These are phyloP conservation scores for Boletus putidus DNA, from an alignment of 1,284 basidiomycete species.

Conservation along the genomic window DNA sequence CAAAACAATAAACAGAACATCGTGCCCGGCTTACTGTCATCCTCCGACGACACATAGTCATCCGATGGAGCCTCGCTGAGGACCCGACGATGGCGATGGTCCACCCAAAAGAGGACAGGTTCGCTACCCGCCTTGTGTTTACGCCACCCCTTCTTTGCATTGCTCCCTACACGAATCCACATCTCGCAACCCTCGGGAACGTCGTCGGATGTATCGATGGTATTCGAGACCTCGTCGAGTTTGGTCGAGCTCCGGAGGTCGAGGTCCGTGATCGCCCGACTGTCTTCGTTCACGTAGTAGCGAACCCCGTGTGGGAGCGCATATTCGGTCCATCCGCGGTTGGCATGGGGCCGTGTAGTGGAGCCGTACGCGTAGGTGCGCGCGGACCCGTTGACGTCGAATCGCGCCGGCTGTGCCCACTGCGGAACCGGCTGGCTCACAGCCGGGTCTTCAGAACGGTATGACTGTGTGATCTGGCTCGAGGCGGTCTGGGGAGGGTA, in stretches of 20 bases:
- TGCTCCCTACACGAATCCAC: constrained; percentile 45
- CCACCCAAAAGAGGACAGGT: constrained; percentile 59
- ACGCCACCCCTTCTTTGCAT: constrained; percentile 29
- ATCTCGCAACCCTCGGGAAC: constrained; percentile 52
- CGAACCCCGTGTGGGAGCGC: constrained; percentile 63
- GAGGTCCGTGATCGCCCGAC: constrained; percentile 62
- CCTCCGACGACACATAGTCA: constrained; percentile 42
- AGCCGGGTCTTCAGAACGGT: constrained; percentile 19
- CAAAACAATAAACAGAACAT: constrained; percentile 1
- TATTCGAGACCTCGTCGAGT: constrained; percentile 52
- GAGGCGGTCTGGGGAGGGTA: constrained; percentile 26
- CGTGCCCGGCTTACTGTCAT: constrained; percentile 54
- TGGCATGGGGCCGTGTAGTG: constrained; percentile 24
- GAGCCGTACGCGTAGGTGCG: constrained; percentile 33
- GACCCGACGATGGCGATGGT: constrained; percentile 58
- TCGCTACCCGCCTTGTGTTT: constrained; percentile 38
- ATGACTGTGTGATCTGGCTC: constrained; percentile 28
- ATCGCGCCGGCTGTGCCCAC: constrained; percentile 30
- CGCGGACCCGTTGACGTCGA: constrained; percentile 37
- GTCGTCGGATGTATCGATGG: constrained; percentile 44
- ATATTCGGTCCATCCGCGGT: constrained; percentile 63
- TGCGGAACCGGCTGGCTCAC: constrained; percentile 36
- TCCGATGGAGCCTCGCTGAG: constrained; percentile 46
- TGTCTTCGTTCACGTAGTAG: constrained; percentile 64
- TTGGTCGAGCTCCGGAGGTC: constrained; percentile 54